Evolutionary conservation across 306 rosid genomes (phyloP), one percentile per base, ranked within the genome.

Genomic region (Pyrus pyrifolia): DNA sequence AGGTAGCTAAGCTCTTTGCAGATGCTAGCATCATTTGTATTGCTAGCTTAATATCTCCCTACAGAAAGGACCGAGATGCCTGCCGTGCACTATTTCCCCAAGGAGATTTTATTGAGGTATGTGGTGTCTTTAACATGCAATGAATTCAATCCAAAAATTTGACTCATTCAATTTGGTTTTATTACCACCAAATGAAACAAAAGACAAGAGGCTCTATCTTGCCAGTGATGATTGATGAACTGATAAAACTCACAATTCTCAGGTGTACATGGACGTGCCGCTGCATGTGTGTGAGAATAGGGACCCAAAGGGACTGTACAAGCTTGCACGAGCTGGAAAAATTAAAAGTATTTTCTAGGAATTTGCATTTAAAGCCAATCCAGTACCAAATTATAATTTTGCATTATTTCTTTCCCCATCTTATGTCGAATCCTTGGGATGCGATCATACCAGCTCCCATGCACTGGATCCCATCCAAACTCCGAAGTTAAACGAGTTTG

Each of bases 281-380:
- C 90, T 95, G 53, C 83, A 86, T 35, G 83, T 95, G 72, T 95
- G 99, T 75, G 99, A 95, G 87, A 79, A 85, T 65, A 85, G 97
- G 82, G 99, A 95, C 68, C 97, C 99, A 13, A 95, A 95, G 86
- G 99, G 99, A 22, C 93, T 95, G 59, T 95, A 95, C 88, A 90
- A 91, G 82, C 97, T 95, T 77, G 96, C 97, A 68, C 90, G 99
- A 53, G 90, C 93, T 66, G 99, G 97, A 81, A 89, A 90, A 89
- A 92, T 95, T 76, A 88, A 82, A 91, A 96, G 99, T 95, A 81
- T 40, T 21, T 25, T 58, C 33, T 57, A 59, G 70, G 62, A 40
- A 30, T 67, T 74, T 78, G 30, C 19, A 27, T 71, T 25, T 33
- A 15, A 49, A 14, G 59, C 30, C 15, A 9, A 67, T 21, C 22